Base-by-base conservation (phyloP, 331 rosid species). In the Malus hybrid region DNA sequence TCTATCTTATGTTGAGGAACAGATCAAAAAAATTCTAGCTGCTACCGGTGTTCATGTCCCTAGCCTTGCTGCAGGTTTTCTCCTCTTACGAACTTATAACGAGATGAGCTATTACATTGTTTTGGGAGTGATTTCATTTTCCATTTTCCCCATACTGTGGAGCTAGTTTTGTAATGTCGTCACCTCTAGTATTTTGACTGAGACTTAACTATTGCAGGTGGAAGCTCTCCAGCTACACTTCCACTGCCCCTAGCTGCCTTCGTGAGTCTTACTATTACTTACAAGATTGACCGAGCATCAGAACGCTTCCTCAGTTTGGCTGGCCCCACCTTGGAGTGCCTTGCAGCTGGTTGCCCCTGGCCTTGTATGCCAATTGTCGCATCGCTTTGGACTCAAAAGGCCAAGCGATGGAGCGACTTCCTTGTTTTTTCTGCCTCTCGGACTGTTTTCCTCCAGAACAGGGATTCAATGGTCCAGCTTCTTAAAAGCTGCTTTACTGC, bases 21-120 rank as follows among this genome's bases (percentile, higher is more conserved):
- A 92, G 81, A 90, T 95, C 68, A 95, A 82, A 83, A 92, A 89
- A 87, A 92, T 95, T 78, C 85, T 95, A 81, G 99, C 97, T 70
- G 93, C 93, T 44, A 95, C 99, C 61, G 99, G 99, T 77, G 97
- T 95, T 73, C 90, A 86, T 78, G 82, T 95, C 74, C 99, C 97
- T 27, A 95, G 99, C 88, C 91, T 92, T 79, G 90, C 90, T 83
- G 80, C 96, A 90, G 99, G 99, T 94, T 71, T 61, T 76, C 65
- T 74, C 57, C 74, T 73, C 27, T 75, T 67, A 66, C 20, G 54
- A 48, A 72, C 61, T 76, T 63, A 50, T 33, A 56, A 55, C 12
- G 15, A 71, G 20, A 71, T 62, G 16, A 62, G 67, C n/a, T 29
- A 29, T 62, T 62, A 60, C 65, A 10, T 70, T 27, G 19, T 65